These are phyloP conservation scores for Chaetothyriales sp. DNA, from an alignment of 2,329 filamentous ascomycete species.

Conservation along the genomic window DNA sequence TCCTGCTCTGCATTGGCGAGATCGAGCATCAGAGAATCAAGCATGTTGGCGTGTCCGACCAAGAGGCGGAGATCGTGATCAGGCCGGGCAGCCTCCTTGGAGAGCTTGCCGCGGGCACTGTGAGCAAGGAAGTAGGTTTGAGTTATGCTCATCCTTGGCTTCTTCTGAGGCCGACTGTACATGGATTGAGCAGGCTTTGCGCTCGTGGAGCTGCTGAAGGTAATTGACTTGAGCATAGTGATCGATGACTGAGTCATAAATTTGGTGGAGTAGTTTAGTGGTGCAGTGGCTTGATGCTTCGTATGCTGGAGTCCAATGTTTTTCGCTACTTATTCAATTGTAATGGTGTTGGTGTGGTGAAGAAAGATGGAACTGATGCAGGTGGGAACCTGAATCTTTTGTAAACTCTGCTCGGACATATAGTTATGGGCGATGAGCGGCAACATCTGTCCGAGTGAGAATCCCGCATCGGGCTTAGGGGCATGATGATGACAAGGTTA, in stretches of 20 bases:
- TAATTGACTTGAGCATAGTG: slow-evolving; percentile 20
- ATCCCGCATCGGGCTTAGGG: background rate
- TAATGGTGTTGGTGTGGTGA: background rate
- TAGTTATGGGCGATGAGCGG: background rate
- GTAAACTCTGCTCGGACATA: background rate
- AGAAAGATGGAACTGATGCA: background rate
- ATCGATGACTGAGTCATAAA: slow-evolving; percentile 11
- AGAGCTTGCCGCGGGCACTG: slow-evolving; percentile 92
- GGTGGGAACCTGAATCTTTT: background rate
- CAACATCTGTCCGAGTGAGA: background rate
- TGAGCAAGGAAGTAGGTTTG: slow-evolving; percentile 98
- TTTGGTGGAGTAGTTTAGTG: slow-evolving; percentile 1
- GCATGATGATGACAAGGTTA: background rate
- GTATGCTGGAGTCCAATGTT: background rate
- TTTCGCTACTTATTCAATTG: background rate
- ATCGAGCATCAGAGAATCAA: slow-evolving; percentile 84
- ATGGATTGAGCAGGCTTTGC: slow-evolving; percentile 14
- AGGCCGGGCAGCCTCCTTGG: slow-evolving; percentile 71
- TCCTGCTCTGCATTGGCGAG: slow-evolving; percentile 88
- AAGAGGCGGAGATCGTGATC: slow-evolving; percentile 93
- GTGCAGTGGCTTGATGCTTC: slow-evolving; percentile 1
- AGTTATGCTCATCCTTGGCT: slow-evolving; percentile 85
- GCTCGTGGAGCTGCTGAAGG: slow-evolving; percentile 14
- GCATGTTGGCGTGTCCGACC: slow-evolving; percentile 94
- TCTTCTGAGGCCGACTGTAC: slow-evolving; percentile 24